Percentiles rank a stretch among this genome's conserved stretches.
Evolutionary conservation across 2,329 filamentous ascomycete species (phyloP).

Genomic region (Lomentospora prolificans): DNA sequence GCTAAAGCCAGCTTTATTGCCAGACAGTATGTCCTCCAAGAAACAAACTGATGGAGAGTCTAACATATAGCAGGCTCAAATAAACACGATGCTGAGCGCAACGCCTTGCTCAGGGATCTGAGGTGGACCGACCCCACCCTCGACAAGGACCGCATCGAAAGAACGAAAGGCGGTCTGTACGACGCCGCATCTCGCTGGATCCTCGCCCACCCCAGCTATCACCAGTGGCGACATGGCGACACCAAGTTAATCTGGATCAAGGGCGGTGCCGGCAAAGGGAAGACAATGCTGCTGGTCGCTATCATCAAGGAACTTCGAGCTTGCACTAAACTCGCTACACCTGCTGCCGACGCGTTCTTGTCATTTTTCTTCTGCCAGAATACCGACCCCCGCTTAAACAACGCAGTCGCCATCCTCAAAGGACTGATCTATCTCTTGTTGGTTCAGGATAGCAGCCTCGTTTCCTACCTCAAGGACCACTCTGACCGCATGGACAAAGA

Average conservation of each 20-base stretch:
- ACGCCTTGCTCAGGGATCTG: not conserved
- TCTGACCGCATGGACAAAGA: constrained; percentile 22
- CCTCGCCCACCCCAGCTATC: constrained; percentile 16
- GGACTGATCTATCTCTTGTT: constrained; percentile 32
- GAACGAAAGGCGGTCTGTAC: constrained; percentile 16
- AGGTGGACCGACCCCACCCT: constrained; percentile 18
- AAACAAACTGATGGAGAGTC: not conserved
- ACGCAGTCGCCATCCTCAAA: constrained; percentile 27
- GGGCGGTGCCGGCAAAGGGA: constrained; percentile 30
- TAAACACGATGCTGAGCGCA: not conserved
- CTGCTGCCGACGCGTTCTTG: not conserved
- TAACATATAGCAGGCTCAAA: not conserved
- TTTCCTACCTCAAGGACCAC: constrained; percentile 21
- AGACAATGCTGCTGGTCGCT: constrained; percentile 31
- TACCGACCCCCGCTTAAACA: constrained; percentile 25
- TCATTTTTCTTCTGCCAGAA: constrained; percentile 33
- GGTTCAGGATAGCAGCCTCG: constrained; percentile 20
- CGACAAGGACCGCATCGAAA: constrained; percentile 22
- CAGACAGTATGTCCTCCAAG: not conserved
- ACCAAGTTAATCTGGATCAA: constrained; percentile 25
- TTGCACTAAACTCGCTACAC: not conserved
- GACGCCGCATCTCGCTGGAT: constrained; percentile 22
- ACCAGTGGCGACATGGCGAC: constrained; percentile 15
- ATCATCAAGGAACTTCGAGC: constrained; percentile 19
- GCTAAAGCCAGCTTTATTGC: not conserved